These are phyloP conservation scores for Cordia subcordata DNA, from an alignment of 257 asterid species.

Conservation along the genomic window DNA sequence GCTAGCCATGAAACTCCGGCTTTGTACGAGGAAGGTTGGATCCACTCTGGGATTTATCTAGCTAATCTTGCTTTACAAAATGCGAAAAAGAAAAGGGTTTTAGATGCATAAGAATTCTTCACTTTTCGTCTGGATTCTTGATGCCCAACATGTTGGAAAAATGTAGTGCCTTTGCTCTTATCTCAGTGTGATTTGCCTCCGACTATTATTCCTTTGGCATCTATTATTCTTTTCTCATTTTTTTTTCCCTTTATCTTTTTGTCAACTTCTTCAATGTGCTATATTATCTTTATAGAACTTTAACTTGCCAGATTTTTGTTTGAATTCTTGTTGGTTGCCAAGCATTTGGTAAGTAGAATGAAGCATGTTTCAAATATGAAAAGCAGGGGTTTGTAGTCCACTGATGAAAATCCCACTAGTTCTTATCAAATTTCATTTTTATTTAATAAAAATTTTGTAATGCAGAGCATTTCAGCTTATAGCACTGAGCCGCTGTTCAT, in stretches of 20 bases:
- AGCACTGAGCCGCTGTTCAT: not conserved
- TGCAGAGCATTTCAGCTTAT: conserved; percentile 15
- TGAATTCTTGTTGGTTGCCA: conserved; percentile 6
- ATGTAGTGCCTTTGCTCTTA: conserved; percentile 10
- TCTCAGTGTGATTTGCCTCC: conserved; percentile 12
- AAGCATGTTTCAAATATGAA: not conserved
- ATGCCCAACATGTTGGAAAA: conserved; percentile 34
- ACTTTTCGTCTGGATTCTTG: conserved; percentile 33
- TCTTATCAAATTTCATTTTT: not conserved
- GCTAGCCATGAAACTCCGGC: too few relatives aligned
- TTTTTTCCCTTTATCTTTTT: conserved; percentile 6
- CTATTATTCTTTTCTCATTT: conserved; percentile 14
- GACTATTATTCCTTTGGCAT: conserved; percentile 23
- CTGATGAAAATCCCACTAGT: not conserved
- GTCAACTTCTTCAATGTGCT: conserved; percentile 3
- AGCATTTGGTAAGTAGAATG: not conserved
- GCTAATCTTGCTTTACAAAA: not conserved
- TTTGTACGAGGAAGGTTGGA: too few relatives aligned
- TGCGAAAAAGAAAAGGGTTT: conserved; percentile 5
- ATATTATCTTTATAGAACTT: not conserved
- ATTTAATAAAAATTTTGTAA: conserved; percentile 1
- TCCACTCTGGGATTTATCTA: too few relatives aligned
- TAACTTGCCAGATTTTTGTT: conserved; percentile 16
- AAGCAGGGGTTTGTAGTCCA: not conserved
- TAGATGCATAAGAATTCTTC: conserved; percentile 17